Percentiles rank a stretch among this genome's conserved stretches.
Conservation (phyloP, 2,329 filamentous ascomycete species). For the Fusarium concolor region DNA sequence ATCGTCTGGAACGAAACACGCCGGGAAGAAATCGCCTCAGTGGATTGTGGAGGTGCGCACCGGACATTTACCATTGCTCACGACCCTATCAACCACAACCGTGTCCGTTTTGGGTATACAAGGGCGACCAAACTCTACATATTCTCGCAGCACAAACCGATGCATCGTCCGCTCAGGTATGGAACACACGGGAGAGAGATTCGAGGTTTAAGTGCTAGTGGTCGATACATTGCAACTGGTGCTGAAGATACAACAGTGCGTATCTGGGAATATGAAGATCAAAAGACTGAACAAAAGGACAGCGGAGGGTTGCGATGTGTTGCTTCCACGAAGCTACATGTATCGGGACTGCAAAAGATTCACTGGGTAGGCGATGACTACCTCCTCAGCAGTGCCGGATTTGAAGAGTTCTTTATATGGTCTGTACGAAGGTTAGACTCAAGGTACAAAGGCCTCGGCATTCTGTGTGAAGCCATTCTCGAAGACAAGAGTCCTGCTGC, state of each 20-base stretch:
- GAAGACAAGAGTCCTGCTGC: constrained; percentile 62
- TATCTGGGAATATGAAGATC: constrained; percentile 68
- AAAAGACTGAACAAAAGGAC: constrained; percentile 3
- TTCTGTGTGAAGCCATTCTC: constrained; percentile 67
- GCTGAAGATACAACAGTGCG: constrained; percentile 81
- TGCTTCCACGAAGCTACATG: constrained; percentile 79
- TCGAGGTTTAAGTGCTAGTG: constrained; percentile 60
- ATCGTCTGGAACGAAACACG: constrained; percentile 82
- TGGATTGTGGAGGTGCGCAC: constrained; percentile 88
- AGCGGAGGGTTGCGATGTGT: constrained; percentile 59
- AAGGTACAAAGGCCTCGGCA: constrained; percentile 61
- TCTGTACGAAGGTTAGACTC: constrained; percentile 67
- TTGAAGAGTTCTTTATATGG: constrained; percentile 93
- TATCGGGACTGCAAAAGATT: constrained; percentile 84
- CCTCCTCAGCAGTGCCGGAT: constrained; percentile 87
- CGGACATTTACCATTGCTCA: constrained; percentile 73
- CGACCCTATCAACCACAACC: constrained; percentile 47
- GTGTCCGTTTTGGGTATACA: constrained; percentile 76
- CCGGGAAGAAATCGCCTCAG: constrained; percentile 74
- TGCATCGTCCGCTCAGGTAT: constrained; percentile 65
- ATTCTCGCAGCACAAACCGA: constrained; percentile 56
- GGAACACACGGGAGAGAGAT: constrained; percentile 92
- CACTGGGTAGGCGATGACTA: constrained; percentile 78
- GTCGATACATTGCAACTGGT: constrained; percentile 68
- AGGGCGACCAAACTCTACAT: constrained; percentile 69